Conservation (phyloP, 140 eudicot genomes). For the Bidens hawaiensis region DNA sequence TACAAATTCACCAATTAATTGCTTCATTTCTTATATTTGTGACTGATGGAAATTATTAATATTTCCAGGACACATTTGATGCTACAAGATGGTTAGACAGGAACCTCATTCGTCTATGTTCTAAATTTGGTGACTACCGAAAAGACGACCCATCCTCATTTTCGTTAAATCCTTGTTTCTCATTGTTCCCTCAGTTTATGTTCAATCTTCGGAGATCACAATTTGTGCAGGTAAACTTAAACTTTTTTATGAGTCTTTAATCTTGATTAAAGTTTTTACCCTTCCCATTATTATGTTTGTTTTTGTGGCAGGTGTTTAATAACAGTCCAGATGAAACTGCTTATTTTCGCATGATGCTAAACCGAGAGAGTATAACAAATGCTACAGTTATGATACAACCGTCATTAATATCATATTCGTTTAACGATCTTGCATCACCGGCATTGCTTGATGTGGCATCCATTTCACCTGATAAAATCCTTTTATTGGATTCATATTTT, state of each 20-base stretch:
- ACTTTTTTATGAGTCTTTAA: neutral
- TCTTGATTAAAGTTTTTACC: neutral
- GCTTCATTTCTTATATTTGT: neutral
- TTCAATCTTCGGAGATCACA: constrained; percentile 91
- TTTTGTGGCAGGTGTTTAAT: constrained; percentile 64
- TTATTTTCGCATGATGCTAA: constrained; percentile 89
- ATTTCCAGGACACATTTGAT: constrained; percentile 79
- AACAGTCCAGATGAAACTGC: constrained; percentile 99
- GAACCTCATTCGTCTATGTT: constrained; percentile 80
- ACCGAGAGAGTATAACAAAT: constrained; percentile 82
- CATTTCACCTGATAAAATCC: constrained; percentile 82
- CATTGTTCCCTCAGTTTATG: constrained; percentile 95
- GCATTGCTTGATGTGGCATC: constrained; percentile 92
- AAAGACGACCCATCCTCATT: constrained; percentile 94
- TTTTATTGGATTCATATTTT: constrained; percentile 84
- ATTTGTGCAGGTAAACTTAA: constrained; percentile 93
- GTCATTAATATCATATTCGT: constrained; percentile 81
- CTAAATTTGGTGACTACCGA: constrained; percentile 89
- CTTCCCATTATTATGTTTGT: neutral
- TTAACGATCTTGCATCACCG: constrained; percentile 74
- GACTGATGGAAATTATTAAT: neutral
- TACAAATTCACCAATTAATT: constrained; percentile 15
- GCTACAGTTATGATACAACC: constrained; percentile 98
- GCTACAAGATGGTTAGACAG: constrained; percentile 97
- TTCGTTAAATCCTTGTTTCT: constrained; percentile 80